These are phyloP conservation scores for Rubia yunnanensis DNA, from an alignment of 257 asterid species.

Conservation along the genomic window DNA sequence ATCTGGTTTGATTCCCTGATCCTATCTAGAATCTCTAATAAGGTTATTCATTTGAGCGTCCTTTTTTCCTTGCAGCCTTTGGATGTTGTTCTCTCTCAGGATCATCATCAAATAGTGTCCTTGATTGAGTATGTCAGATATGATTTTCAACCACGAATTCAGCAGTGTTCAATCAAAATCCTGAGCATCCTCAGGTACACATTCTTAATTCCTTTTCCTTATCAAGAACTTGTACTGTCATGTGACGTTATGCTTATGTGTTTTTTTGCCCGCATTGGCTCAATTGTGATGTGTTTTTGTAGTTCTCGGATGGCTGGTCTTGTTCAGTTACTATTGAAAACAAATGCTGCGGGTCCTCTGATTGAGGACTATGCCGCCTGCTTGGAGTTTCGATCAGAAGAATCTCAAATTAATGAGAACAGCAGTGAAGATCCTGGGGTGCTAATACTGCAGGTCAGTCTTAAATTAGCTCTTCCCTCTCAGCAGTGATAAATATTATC, in stretches of 20 bases:
- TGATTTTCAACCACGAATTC: conserved; percentile 75
- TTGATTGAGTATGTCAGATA: conserved; percentile 85
- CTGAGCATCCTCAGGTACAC: conserved; percentile 72
- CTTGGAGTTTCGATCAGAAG: conserved; percentile 89
- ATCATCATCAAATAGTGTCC: conserved; percentile 74
- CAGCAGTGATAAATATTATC: not conserved
- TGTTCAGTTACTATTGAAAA: conserved; percentile 71
- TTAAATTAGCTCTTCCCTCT: conserved; percentile 3
- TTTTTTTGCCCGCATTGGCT: conserved; percentile 3
- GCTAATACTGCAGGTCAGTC: conserved; percentile 80
- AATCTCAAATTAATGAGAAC: conserved; percentile 69
- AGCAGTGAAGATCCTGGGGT: conserved; percentile 80
- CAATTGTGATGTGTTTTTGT: conserved; percentile 23
- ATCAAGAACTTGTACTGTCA: conserved; percentile 9
- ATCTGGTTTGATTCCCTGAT: not conserved
- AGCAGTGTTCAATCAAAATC: conserved; percentile 77
- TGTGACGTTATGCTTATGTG: conserved; percentile 14
- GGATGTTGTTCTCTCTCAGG: conserved; percentile 88
- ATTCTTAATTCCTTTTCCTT: not conserved
- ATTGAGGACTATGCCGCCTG: conserved; percentile 95
- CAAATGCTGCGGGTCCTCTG: conserved; percentile 55
- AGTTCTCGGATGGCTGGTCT: conserved; percentile 94
- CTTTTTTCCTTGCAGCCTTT: conserved; percentile 66
- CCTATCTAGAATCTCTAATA: not conserved
- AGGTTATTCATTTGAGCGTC: not conserved